Evolutionary conservation across 306 rosid species (phyloP).

Genomic region (Cucumis hystrix): DNA sequence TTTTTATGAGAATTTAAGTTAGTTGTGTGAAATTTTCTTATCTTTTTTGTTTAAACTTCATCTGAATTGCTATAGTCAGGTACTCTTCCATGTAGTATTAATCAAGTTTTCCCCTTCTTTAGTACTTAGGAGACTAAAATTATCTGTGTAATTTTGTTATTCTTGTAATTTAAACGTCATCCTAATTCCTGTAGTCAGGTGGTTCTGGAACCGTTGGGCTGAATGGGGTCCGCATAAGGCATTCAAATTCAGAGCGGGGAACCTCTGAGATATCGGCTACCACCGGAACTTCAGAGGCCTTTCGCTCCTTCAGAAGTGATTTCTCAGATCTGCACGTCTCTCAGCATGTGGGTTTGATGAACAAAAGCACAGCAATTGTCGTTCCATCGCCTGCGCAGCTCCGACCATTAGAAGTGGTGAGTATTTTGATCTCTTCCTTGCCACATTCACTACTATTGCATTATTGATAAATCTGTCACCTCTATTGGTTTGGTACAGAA

Average conservation of each 20-base stretch:
- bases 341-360: conserved; percentile 44
- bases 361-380: conserved; percentile 51
- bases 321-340: conserved; percentile 40
- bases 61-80: conserved; percentile 30
- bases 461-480: background rate
- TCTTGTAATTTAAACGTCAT: conserved; percentile 4
- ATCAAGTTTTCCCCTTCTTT: background rate
- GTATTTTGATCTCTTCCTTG: conserved; percentile 4
- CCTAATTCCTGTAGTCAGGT: conserved; percentile 34
- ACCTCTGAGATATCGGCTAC: conserved; percentile 38
- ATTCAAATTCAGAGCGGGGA: conserved; percentile 34
- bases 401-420: conserved; percentile 29
- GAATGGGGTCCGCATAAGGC: conserved; percentile 26
- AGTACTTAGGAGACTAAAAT: background rate
- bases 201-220: conserved; percentile 27
- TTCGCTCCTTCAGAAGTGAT: conserved; percentile 38
- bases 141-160: background rate
- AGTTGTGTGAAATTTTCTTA: background rate
- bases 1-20: background rate
- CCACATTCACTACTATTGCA: background rate
- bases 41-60: background rate
- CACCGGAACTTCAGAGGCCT: conserved; percentile 36
- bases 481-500: background rate
- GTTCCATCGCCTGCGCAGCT: conserved; percentile 39
- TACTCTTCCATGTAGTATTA: background rate